Percentiles rank a stretch among this genome's conserved stretches.
Evolutionary conservation across 768 basidiomycete species (phyloP).

Genomic region (Trametes meyenii): DNA sequence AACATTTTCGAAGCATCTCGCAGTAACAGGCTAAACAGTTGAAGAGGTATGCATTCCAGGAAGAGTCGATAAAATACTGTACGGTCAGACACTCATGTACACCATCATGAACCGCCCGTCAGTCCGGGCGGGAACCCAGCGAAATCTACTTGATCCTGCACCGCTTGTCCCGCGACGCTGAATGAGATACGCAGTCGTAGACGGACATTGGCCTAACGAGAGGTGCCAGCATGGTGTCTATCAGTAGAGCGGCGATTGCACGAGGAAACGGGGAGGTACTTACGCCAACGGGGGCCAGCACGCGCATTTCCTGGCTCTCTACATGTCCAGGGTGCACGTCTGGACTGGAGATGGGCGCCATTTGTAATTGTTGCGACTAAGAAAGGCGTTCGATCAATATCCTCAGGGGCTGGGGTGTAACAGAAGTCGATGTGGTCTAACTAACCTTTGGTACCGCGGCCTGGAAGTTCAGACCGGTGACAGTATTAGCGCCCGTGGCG

Average conservation of each 20-base stretch:
- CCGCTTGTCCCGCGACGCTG: conserved; percentile 61
- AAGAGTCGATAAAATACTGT: conserved; percentile 3
- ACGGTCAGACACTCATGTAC: neutral
- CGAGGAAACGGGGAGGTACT: conserved; percentile 37
- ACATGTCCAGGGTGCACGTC: conserved; percentile 74
- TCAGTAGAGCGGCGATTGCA: neutral
- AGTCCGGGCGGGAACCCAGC: conserved; percentile 81
- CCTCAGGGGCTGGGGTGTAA: neutral
- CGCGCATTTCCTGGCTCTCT: conserved; percentile 95
- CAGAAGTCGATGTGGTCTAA: neutral
- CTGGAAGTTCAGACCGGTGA: conserved; percentile 83
- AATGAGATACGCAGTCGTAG: conserved; percentile 86
- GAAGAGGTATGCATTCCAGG: conserved; percentile 15
- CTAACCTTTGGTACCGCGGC: conserved; percentile 94
- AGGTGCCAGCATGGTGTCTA: neutral
- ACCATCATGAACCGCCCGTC: conserved; percentile 47
- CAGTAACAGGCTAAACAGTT: conserved; percentile 7
- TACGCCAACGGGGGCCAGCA: conserved; percentile 86
- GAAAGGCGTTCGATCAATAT: neutral
- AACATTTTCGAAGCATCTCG: neutral
- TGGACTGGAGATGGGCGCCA: conserved; percentile 94
- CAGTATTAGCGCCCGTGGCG: conserved; percentile 54
- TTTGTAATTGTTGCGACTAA: conserved; percentile 94
- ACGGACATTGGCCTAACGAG: conserved; percentile 71
- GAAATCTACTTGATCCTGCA: conserved; percentile 96